Evolutionary conservation across 139 green algal genomes (phyloP).

Genomic region (Deuterostichococcus epilithicus): DNA sequence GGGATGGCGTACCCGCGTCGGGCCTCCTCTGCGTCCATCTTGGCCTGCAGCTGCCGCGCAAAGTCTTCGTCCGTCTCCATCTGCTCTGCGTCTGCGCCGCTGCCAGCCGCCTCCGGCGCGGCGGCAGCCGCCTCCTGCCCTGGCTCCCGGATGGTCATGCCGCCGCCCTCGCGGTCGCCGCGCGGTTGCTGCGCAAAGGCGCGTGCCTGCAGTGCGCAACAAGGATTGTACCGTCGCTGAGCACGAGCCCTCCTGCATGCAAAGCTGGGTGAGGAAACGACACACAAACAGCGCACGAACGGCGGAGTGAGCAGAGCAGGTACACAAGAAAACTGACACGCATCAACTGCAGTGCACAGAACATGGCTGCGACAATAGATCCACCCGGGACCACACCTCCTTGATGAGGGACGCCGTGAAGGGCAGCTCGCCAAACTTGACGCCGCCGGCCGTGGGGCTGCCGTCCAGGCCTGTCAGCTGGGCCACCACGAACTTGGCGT

Average conservation of each 20-base stretch:
- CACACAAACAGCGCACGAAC: neutral
- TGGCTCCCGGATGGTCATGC: neutral
- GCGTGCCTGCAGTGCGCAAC: neutral
- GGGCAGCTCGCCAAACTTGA: slow-evolving; percentile 4
- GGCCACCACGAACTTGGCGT: slow-evolving; percentile 65
- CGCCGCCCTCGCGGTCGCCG: neutral
- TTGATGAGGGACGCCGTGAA: slow-evolving; percentile 8
- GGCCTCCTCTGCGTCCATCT: slow-evolving; percentile 59
- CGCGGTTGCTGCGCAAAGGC: neutral
- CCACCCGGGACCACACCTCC: slow-evolving; percentile 3
- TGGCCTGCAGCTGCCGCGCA: slow-evolving; percentile 72
- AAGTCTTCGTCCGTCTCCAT: slow-evolving; percentile 68
- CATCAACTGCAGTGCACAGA: too few relatives aligned
- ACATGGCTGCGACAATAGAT: too few relatives aligned
- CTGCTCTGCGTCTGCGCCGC: slow-evolving; percentile 11
- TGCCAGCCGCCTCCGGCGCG: neutral
- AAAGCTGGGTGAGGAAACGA: neutral
- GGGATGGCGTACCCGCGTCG: slow-evolving; percentile 2
- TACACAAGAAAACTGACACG: too few relatives aligned
- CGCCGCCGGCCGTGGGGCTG: neutral
- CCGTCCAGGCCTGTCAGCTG: slow-evolving; percentile 42
- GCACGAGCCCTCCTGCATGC: neutral
- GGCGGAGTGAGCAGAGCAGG: neutral
- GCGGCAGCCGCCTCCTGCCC: neutral
- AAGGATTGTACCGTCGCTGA: neutral